Evolutionary conservation across 2,329 filamentous ascomycete species (phyloP), one percentile per base, ranked within the genome.

Genomic region (Pezicula radicicola): DNA sequence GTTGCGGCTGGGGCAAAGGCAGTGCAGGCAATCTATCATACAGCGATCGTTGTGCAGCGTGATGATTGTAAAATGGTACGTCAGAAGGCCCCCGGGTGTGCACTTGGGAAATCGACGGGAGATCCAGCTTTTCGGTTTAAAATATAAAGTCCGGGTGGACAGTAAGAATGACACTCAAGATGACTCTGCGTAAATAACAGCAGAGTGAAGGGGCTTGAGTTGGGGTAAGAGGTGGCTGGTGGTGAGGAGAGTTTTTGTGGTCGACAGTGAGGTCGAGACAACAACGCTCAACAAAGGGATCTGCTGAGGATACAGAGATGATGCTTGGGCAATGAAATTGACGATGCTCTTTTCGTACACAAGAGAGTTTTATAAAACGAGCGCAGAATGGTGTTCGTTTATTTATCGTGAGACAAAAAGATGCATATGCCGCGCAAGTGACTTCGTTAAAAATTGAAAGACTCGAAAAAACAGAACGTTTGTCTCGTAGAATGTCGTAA

Each of bases 61-160:
- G 80, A 68, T 79, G 75, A 73, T 84, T 85, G 74, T 86, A 88
- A 74, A 84, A 90, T 70, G 78, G 71, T 65, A 80, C 78, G 74
- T 92, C 87, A 73, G 81, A 79, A 68, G 80, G 79, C 77, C 86
- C 87, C 83, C 88, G 86, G 81, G 85, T 83, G 75, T 89, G 86
- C 77, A 89, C 83, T 78, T 89, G 85, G 68, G 88, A 88, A 69
- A 91, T 88, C 75, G 89, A 89, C 76, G 89, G 88, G 73, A 92
- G 85, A 89, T 92, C 90, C 90, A 95, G 90, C 80, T 92, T 94
- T 87, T 83, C 89, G 89, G 84, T 87, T 75, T 83, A 53, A 55
- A 44, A 41, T 57, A 51, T 62, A 61, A 59, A 63, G 64, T 64
- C 63, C 53, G 48, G 49, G 49, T 58, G 62, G 63, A 67, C 62